Base-by-base conservation (phyloP, 768 basidiomycete genomes). In the Leucosporidium creatinivorum region DNA sequence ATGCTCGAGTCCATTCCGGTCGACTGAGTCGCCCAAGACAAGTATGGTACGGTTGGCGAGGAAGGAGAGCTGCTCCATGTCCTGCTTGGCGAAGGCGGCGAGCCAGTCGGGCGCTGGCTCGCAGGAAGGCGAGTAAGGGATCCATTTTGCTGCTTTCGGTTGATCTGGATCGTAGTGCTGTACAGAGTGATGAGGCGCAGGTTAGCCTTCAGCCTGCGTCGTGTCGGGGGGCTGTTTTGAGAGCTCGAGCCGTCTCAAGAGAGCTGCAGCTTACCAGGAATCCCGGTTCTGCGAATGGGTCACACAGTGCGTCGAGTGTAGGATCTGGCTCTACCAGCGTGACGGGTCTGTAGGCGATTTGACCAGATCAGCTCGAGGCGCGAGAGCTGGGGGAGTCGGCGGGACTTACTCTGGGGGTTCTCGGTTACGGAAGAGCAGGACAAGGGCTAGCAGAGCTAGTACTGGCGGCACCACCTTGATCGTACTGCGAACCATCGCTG, bases 1-100 rank as follows among this genome's bases (percentile, higher is more conserved):
- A 50, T 69, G 68, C 21, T 72, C 63, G 21, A 75, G 52, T 0
- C 64, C 69, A 51, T 73, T 73, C 23, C 74, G 73, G 52, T 75
- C 74, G 47, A 75, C 74, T 21, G 63, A 66, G 65, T 75, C 74
- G 44, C 74, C 74, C 17, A 75, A 64, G 62, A 75, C 52, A 26
- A 75, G 70, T 61, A 75, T 69, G 26, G 74, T 73, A 33, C 68
- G 69, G 58, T 73, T 68, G 25, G 50, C 54, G 57, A 74, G 68
- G 61, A 67, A 72, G 3, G 61, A 31, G 28, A 69, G 63, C n/a
- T 39, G 7, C 23, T 54, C 33, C 31, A 58, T 18, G 57, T 74
- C 66, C 4, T 30, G 73, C 21, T 19, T 25, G 9, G n/a, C 33
- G 50, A 74, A 56, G 39, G 47, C 26, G 18, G 61, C 4, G 56